Base-by-base conservation (phyloP, 768 basidiomycete genomes). In the Melanogaster broomeanus region DNA sequence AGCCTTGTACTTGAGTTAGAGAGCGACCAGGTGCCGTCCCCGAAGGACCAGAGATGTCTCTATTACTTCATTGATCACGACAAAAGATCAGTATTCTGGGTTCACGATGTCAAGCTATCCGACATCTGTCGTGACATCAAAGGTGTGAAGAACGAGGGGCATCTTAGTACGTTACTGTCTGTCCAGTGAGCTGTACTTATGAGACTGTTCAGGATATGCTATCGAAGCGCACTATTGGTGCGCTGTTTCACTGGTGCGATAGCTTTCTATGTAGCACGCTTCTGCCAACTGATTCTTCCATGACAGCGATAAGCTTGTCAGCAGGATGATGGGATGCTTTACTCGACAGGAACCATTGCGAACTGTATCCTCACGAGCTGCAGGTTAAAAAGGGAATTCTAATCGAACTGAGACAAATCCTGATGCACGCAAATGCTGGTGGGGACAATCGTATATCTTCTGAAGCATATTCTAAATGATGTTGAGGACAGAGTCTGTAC, bases 41-140 rank as follows among this genome's bases (percentile, higher is more conserved):
- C 18, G 19, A 46, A 6, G 13, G 8, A 28, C 2, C 24, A 35
- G 30, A 19, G 16, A 24, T 52, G 47, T 30, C 27, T 69, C 51
- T 81, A 80, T 58, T 81, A 80, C 54, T 76, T 74, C 42, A 75
- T 72, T 9, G 68, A 80, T 52, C 79, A 81, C 46, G 34, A 57
- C 0, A 61, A 61, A 0, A 72, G 74, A n/a, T 58, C 64, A 11
- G 61, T 81, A 13, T 82, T 82, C 52, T 84, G 51, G 37, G 49
- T 80, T 16, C 72, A 80, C 37, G 48, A 66, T 0, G 73, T 70
- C 28, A 52, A 68, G 2, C 65, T 74, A 3, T 47, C 48, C 1
- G 30, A 61, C 19, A 57, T 78, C 39, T 48, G 73, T 62, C 63
- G 3, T 34, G n/a, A 67, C 75, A 27, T 62, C 73, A 64, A 68